Base-by-base conservation (phyloP, 2,329 filamentous ascomycete genomes). In the Ceratocystis papillata region DNA sequence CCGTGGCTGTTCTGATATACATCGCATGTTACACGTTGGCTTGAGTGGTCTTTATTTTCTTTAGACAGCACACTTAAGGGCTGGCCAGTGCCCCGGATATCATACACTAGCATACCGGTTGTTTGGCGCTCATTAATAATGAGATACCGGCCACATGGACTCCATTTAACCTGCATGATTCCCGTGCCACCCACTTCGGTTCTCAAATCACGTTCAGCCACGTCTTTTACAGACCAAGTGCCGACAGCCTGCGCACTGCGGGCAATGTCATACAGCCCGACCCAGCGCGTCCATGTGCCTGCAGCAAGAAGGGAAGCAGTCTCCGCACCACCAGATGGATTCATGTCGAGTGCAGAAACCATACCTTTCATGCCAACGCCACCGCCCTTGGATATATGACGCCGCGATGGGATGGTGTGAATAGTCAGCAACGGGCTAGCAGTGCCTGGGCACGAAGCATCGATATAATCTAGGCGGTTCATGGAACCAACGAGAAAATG, bases 301-400 rank as follows among this genome's bases (percentile, higher is more conserved):
- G 84, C 84, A 0, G 83, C 84, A 44, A 86, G 69, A 33, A 86
- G 73, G 37, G 73, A 28, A 33, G 20, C 25, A 6, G 50, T 20
- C 3, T 22, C 72, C 5, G 70, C 69, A 1, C 71, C 73, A 22
- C 71, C 71, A 46, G 74, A 73, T 0, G 76, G 76, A 65, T 81
- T 81, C 1, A 77, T 73, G n/a, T 79, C 76, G 0, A 87, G 75
- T 0, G 83, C 77, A 0, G 84, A 82, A 0, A 87, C 79, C 50
- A 66, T 63, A 4, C 85, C 84, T 66, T 83, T 83, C 80, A 87
- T 86, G 57, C 84, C 84, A 6, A 87, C 79, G 46, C 83, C 83
- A 66, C 80, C 79, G 41, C 83, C 83, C 73, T 85, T 86, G 66
- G 80, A 76, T 28, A 82, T 77, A 72, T 84, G 82, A 2, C 82